These are phyloP conservation scores for Phytophthora crassamura DNA, from an alignment of 352 stramenopile genomes.

Conservation along the genomic window DNA sequence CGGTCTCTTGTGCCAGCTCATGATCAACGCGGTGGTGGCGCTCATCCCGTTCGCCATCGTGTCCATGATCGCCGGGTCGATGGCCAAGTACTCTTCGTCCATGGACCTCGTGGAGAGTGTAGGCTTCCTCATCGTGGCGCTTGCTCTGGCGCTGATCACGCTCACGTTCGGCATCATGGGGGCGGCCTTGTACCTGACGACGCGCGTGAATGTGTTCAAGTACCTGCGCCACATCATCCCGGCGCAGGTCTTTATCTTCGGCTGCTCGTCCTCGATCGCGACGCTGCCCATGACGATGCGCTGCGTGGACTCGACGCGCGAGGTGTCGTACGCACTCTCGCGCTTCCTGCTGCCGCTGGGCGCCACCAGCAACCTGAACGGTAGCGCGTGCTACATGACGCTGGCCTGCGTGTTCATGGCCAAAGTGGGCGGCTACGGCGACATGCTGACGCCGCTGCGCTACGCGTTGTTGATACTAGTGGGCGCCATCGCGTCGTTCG, in stretches of 20 bases:
- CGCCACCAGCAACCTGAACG: slow-evolving; percentile 76
- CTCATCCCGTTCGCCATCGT: slow-evolving; percentile 76
- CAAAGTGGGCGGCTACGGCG: slow-evolving; percentile 55
- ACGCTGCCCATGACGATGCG: slow-evolving; percentile 82
- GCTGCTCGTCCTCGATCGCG: slow-evolving; percentile 80
- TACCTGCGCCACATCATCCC: slow-evolving; percentile 75
- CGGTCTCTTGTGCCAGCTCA: slow-evolving; percentile 69
- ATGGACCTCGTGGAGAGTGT: slow-evolving; percentile 56
- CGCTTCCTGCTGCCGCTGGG: slow-evolving; percentile 74
- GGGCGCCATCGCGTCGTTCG: slow-evolving; percentile 69
- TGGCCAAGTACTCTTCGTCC: slow-evolving; percentile 58
- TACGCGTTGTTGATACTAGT: slow-evolving; percentile 69
- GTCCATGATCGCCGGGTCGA: slow-evolving; percentile 74
- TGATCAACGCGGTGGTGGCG: slow-evolving; percentile 72
- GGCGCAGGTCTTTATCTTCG: slow-evolving; percentile 79
- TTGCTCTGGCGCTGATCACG: slow-evolving; percentile 51
- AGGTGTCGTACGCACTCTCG: slow-evolving; percentile 67
- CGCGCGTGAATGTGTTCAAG: slow-evolving; percentile 67
- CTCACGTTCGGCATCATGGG: slow-evolving; percentile 64
- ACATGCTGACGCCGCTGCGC: slow-evolving; percentile 53
- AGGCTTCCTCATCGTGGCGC: slow-evolving; percentile 53
- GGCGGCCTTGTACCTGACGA: slow-evolving; percentile 56
- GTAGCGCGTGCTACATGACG: slow-evolving; percentile 78
- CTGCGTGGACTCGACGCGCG: slow-evolving; percentile 67
- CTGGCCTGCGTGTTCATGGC: slow-evolving; percentile 80